Evolutionary conservation across 176 grass and related monocot genomes (phyloP).

Genomic region (Coix lacrymajobi): DNA sequence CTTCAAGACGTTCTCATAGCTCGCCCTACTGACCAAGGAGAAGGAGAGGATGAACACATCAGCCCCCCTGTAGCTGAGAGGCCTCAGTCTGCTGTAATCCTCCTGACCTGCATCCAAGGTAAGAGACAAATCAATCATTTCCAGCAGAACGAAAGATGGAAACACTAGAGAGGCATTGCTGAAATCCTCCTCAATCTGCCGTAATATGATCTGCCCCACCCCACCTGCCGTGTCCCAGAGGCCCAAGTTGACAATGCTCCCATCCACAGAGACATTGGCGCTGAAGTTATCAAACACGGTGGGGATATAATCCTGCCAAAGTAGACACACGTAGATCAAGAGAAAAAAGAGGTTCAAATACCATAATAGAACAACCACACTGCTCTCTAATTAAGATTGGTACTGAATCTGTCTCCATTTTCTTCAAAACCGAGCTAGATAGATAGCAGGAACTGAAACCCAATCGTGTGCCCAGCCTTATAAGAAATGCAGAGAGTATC

Average conservation of each 20-base stretch:
- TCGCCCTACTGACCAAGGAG: slow-evolving; percentile 19
- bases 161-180: neutral
- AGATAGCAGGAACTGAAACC: neutral
- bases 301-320: slow-evolving; percentile 41
- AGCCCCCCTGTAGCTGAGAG: slow-evolving; percentile 23
- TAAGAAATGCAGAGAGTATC: neutral
- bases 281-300: slow-evolving; percentile 52
- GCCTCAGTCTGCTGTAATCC: slow-evolving; percentile 24
- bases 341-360: neutral
- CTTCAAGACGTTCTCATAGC: slow-evolving; percentile 35
- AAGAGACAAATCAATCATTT: neutral
- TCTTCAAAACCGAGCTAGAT: neutral
- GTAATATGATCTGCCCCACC: neutral
- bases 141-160: neutral
- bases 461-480: neutral
- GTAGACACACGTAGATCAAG: neutral
- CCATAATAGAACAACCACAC: neutral
- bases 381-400: neutral
- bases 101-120: slow-evolving; percentile 9
- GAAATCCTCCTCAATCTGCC: neutral
- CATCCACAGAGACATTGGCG: slow-evolving; percentile 41
- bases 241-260: slow-evolving; percentile 36
- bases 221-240: slow-evolving; percentile 50
- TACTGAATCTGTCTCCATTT: neutral
- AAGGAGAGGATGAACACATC: slow-evolving; percentile 34